Evolutionary conservation across 495 filamentous ascomycete species (phyloP), one percentile per base, ranked within the genome.

Genomic region (Hypoxylon rickii): DNA sequence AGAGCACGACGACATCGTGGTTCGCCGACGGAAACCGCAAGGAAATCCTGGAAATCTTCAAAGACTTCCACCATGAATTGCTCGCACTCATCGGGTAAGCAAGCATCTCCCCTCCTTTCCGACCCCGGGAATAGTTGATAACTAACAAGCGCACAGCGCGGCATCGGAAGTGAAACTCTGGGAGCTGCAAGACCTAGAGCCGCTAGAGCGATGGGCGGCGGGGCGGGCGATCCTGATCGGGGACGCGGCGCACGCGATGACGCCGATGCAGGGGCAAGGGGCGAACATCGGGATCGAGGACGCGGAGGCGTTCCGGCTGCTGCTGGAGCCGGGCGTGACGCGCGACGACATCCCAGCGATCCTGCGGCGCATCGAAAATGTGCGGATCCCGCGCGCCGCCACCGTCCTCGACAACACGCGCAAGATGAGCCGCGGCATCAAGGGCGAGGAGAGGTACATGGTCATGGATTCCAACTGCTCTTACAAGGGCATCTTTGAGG

Each of bases 181-280:
- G 73, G 71, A 77, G 44, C 60, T 77, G 3, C 74, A 70, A n/a
- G 76, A 79, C 55, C 32, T 76, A 42, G 68, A 76, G 26, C 72
- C 74, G 0, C 59, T 79, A 2, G 51, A 53, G 8, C 68, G 44
- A 1, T 79, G 74, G 74, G 55, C 54, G 29, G 48, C 54, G 6
- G 73, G 70, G 18, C 62, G 70, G 1, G 61, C 63, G 5, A 67
- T 73, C 11, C 58, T 79, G 24, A 70, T 76, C 34, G 75, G 73
- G 17, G 75, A 78, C 37, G 74, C 75, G 0, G 74, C 75, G 0
- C 75, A 78, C 50, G 72, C 73, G n/a, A 71, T 74, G 68, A 61
- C 65, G 1, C 72, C 70, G 1, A 44, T 63, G 18, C 71, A 75
- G 29, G 75, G 69, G 1, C 65, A 73, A 24, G 75, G 73, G 12